A percentile compares a stretch with the other conserved stretches of the same genome.
phyloP scores from a whole-genome alignment of 305 asterid species.

The Fraxinus albicans region DNA sequence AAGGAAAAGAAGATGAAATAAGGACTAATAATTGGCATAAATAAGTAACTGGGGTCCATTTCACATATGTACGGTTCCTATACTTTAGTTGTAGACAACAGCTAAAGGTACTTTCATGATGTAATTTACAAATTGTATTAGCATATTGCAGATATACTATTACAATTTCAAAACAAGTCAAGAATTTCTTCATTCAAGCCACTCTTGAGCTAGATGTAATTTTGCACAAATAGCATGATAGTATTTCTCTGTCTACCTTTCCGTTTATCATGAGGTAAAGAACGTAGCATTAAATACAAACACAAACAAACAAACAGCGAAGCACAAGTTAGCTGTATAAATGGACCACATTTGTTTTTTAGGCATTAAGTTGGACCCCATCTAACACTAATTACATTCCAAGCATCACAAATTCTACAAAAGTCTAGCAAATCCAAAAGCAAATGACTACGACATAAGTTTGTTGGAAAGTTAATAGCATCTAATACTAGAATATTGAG shows the following conservation, averaged over 20 bases:
- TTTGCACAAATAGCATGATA: background rate
- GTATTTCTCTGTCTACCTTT: background rate
- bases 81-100: background rate
- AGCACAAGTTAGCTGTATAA: slow-evolving; percentile 2
- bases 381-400: background rate
- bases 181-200: background rate
- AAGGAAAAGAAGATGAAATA: background rate
- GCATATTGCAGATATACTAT: background rate
- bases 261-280: background rate
- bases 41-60: background rate
- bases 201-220: background rate
- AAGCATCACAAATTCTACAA: background rate
- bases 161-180: background rate
- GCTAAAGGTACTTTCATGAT: background rate
- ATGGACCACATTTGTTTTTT: background rate
- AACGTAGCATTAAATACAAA: background rate
- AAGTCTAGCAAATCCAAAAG: background rate
- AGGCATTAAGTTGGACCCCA: slow-evolving; percentile 10
- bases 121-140: background rate
- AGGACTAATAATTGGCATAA: background rate
- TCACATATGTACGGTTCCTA: slow-evolving; percentile 4
- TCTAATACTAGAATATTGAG: background rate
- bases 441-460: background rate
- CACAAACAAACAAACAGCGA: background rate
- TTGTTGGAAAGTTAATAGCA: background rate